Evolutionary conservation across 2,329 filamentous ascomycete genomes (phyloP).

Genomic region (Tolypocladium album): DNA sequence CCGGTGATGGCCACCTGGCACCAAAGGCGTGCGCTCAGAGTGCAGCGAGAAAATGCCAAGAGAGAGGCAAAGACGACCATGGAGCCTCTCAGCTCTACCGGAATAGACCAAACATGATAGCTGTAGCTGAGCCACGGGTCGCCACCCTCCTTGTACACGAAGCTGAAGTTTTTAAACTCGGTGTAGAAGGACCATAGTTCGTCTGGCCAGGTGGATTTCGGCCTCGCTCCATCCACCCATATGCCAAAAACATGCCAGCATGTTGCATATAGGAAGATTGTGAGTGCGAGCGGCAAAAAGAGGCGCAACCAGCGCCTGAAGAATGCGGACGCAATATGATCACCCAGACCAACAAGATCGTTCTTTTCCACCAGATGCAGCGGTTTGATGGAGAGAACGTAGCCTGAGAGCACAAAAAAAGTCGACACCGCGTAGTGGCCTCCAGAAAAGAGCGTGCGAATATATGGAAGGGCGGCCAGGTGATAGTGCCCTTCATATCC

Average conservation of each 20-base stretch:
- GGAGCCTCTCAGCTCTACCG: conserved; percentile 53
- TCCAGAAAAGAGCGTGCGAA: conserved; percentile 50
- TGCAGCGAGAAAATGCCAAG: conserved; percentile 45
- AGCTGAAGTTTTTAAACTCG: conserved; percentile 60
- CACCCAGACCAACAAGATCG: conserved; percentile 28
- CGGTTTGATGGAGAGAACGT: conserved; percentile 41
- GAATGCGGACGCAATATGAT: conserved; percentile 34
- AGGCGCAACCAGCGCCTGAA: conserved; percentile 40
- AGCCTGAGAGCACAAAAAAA: conserved; percentile 49
- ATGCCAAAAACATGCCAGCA: conserved; percentile 42
- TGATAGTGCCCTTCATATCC: conserved; percentile 37
- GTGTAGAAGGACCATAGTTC: conserved; percentile 39
- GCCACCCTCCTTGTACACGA: conserved; percentile 48
- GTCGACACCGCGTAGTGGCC: conserved; percentile 48
- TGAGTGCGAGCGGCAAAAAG: conserved; percentile 40
- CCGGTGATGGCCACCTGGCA: conserved; percentile 41
- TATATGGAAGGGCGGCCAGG: conserved; percentile 40
- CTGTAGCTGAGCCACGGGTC: conserved; percentile 42
- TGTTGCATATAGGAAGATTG: conserved; percentile 39
- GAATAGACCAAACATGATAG: conserved; percentile 53
- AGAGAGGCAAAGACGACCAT: conserved; percentile 49
- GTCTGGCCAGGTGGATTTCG: conserved; percentile 28
- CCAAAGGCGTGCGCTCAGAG: conserved; percentile 41
- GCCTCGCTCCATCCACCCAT: conserved; percentile 25
- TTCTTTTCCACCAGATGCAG: conserved; percentile 32